Percentiles rank a stretch among this genome's conserved stretches.
These are phyloP conservation scores for Herpetomonas samuelpessoai DNA, from an alignment of 208 protist species.

Conservation along the genomic window DNA sequence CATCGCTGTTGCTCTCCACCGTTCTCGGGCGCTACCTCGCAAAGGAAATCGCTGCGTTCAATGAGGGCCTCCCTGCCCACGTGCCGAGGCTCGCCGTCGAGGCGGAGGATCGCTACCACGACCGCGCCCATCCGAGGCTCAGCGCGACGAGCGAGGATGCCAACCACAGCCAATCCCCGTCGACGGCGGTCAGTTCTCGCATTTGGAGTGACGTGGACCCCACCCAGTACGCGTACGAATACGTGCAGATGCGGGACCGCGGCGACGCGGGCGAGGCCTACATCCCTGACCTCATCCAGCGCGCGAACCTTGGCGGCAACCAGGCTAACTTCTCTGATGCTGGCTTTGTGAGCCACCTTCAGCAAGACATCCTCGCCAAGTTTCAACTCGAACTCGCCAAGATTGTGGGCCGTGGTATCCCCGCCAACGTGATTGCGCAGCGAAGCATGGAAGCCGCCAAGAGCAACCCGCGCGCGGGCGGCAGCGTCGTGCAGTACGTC, in stretches of 20 bases:
- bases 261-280: conserved; percentile 63
- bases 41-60: conserved; percentile 72
- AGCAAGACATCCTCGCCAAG: conserved; percentile 38
- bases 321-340: conserved; percentile 19
- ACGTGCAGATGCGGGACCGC: conserved; percentile 25
- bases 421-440: conserved; percentile 38
- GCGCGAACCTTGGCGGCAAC: conserved; percentile 21
- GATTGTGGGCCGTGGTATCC: conserved; percentile 72
- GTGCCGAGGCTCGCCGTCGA: conserved; percentile 57
- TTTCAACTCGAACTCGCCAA: conserved; percentile 62
- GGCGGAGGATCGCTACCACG: conserved; percentile 4
- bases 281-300: conserved; percentile 64
- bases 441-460: conserved; percentile 42
- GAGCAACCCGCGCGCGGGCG: conserved; percentile 45
- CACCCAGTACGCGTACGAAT: conserved; percentile 50
- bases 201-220: conserved; percentile 74
- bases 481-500: conserved; percentile 68
- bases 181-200: conserved; percentile 19
- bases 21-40: conserved; percentile 66
- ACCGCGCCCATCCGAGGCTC: not conserved
- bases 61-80: conserved; percentile 54
- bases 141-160: not conserved
- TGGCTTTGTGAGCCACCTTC: conserved; percentile 38
- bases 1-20: conserved; percentile 56
- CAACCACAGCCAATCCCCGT: not conserved